Conservation (phyloP, 371 early-diverging fungal species). For the Mucor racemosus region DNA sequence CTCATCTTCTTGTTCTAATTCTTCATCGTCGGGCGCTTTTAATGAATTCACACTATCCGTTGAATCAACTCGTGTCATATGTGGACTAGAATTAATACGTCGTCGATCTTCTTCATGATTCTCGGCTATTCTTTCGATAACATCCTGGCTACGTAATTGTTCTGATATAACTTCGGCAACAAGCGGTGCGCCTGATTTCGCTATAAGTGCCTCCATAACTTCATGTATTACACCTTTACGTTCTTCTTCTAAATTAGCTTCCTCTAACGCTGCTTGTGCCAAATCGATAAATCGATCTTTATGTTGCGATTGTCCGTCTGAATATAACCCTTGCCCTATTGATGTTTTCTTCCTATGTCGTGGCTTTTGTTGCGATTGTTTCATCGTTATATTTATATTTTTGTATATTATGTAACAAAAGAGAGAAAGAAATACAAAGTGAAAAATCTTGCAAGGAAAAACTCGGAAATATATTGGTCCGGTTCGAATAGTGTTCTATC, state of each 20-base stretch:
- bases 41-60: conserved; percentile 11
- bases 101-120: conserved; percentile 33
- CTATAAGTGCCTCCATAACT: conserved; percentile 48
- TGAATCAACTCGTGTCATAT: conserved; percentile 11
- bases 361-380: not conserved
- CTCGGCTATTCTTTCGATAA: conserved; percentile 50
- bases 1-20: conserved; percentile 4
- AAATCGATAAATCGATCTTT: conserved; percentile 53
- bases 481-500: not conserved
- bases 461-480: not conserved
- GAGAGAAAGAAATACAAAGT: not conserved
- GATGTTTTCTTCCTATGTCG: not conserved
- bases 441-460: not conserved
- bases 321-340: not conserved
- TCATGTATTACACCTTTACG: conserved; percentile 50
- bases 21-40: conserved; percentile 16
- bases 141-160: conserved; percentile 48
- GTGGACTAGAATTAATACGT: conserved; percentile 5
- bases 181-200: conserved; percentile 46
- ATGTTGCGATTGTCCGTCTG: conserved; percentile 2
- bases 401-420: not conserved
- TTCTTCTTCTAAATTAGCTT: conserved; percentile 52
- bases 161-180: conserved; percentile 52
- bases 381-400: not conserved
- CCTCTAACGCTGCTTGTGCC: conserved; percentile 53